A percentile compares a stretch with the other conserved stretches of the same genome.
These are phyloP conservation scores for Rutstroemia sydowiana DNA, from an alignment of 2,329 filamentous ascomycete species.

Conservation along the genomic window DNA sequence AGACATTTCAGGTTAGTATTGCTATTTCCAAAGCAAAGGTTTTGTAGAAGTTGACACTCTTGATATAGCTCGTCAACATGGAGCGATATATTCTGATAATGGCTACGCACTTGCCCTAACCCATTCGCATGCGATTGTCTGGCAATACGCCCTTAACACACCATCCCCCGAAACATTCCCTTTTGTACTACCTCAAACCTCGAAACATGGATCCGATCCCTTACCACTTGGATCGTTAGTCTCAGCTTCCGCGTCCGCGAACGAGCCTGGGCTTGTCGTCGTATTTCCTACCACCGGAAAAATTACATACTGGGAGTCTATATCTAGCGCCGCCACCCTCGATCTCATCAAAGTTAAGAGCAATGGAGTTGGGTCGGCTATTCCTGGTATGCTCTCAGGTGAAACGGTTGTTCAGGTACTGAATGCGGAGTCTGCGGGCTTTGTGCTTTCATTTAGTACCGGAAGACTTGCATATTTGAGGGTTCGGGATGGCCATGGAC, in stretches of 20 bases:
- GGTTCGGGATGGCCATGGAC: slow-evolving; percentile 78
- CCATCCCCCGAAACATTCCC: slow-evolving; percentile 69
- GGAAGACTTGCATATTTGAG: slow-evolving; percentile 83
- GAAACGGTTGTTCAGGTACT: slow-evolving; percentile 73
- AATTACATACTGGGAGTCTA: slow-evolving; percentile 91
- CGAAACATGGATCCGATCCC: slow-evolving; percentile 58
- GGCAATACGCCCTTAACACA: slow-evolving; percentile 72
- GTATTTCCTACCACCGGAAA: slow-evolving; percentile 78
- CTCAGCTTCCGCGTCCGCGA: slow-evolving; percentile 66
- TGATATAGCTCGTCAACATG: slow-evolving; percentile 52
- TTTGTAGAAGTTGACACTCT: slow-evolving; percentile 9
- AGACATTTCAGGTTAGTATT: slow-evolving; percentile 53
- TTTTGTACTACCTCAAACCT: slow-evolving; percentile 70
- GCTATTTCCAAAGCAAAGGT: slow-evolving; percentile 12
- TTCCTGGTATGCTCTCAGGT: slow-evolving; percentile 68
- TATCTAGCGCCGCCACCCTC: slow-evolving; percentile 79
- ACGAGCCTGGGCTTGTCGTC: slow-evolving; percentile 78
- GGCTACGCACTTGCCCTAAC: slow-evolving; percentile 77
- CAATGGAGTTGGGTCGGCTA: slow-evolving; percentile 67
- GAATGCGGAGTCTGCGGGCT: slow-evolving; percentile 77
- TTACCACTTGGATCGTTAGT: slow-evolving; percentile 80
- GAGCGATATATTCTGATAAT: slow-evolving; percentile 55
- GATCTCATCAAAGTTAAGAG: slow-evolving; percentile 69
- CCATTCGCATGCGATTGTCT: slow-evolving; percentile 75
- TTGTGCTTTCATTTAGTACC: slow-evolving; percentile 76